Base-by-base conservation (phyloP, 2,329 filamentous ascomycete genomes). In the Colletotrichum spaethianum region DNA sequence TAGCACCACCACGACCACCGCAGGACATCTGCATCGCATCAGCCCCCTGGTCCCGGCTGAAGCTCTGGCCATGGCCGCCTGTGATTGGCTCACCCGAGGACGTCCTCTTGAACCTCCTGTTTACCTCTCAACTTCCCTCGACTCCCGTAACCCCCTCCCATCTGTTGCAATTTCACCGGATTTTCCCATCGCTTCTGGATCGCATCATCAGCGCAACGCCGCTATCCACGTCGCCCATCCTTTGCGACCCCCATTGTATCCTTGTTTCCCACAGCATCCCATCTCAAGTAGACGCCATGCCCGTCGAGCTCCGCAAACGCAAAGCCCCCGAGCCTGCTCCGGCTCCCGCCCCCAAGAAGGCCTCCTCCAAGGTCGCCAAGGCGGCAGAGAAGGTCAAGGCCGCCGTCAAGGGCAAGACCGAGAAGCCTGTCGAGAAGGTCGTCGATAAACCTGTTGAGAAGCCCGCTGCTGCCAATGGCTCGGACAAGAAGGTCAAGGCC, bases 301-400 rank as follows among this genome's bases (percentile, higher is more conserved):
- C 88, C 74, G 84, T 87, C 76, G 87, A 87, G 77, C 84, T 91
- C 53, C 86, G 89, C 82, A 91, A 91, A 83, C 88, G 89, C 84
- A 90, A 90, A 82, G 87, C 88, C 75, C 85, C 85, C 64, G 84
- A 83, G 77, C 81, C 85, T 70, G 81, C 83, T 33, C 81, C 85
- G 33, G 79, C 83, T 63, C 82, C 85, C 73, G 81, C 81, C 44
- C 75, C 78, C 55, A 83, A 82, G 75, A 89, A 88, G 82, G 85
- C 85, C 78, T 80, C 82, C 72, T 78, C 80, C 48, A 82, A 82
- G 67, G 78, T 80, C 65, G 77, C 78, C 69, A 85, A 86, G 78
- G 79, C 76, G 31, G 79, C 79, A 42, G 74, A 77, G 57, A 83
- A 85, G 73, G 81, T 82, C 73, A 78, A 83, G 70, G 77, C 78